Percentiles rank a stretch among this genome's conserved stretches.
These are phyloP conservation scores for Pyrenophora graminea DNA, from an alignment of 2,329 filamentous ascomycete species.

Conservation along the genomic window DNA sequence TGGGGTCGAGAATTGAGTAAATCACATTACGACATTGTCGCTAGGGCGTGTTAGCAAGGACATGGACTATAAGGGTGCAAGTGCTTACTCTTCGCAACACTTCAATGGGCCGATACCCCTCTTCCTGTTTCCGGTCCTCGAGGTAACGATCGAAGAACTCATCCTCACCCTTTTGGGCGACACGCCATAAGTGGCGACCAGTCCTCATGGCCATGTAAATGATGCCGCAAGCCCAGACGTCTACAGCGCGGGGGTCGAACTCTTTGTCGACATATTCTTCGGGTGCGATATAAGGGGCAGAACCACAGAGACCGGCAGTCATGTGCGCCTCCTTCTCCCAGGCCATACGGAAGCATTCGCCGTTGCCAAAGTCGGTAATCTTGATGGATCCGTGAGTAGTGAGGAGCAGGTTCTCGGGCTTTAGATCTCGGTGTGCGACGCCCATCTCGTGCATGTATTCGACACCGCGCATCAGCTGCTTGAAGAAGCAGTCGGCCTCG, in stretches of 20 bases:
- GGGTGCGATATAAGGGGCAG: constrained; percentile 94
- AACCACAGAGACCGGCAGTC: constrained; percentile 95
- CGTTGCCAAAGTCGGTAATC: constrained; percentile 98
- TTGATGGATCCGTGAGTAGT: constrained; percentile 92
- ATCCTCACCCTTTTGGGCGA: constrained; percentile 96
- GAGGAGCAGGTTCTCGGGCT: constrained; percentile 93
- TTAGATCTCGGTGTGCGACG: constrained; percentile 93
- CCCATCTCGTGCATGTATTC: constrained; percentile 99
- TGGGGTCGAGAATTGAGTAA: constrained; percentile 96
- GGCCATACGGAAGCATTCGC: constrained; percentile 98
- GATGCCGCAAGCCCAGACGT: constrained; percentile 97
- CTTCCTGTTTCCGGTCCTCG: constrained; percentile 88
- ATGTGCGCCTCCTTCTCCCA: constrained; percentile 99
- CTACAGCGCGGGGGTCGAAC: constrained; percentile 96
- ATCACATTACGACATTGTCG: constrained; percentile 98
- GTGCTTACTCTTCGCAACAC: constrained; percentile 84
- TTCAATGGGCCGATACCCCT: constrained; percentile 95
- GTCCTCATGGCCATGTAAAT: constrained; percentile 99
- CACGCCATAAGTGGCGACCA: constrained; percentile 90
- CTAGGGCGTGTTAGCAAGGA: constrained; percentile 54
- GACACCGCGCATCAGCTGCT: constrained; percentile 98
- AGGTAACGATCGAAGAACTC: constrained; percentile 96
- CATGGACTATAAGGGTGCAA: background rate
- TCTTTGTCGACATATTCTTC: constrained; percentile 96
- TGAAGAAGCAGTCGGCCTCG: constrained; percentile 98